Conservation (phyloP, 2,329 filamentous ascomycete genomes). For the Claviceps sp. region DNA sequence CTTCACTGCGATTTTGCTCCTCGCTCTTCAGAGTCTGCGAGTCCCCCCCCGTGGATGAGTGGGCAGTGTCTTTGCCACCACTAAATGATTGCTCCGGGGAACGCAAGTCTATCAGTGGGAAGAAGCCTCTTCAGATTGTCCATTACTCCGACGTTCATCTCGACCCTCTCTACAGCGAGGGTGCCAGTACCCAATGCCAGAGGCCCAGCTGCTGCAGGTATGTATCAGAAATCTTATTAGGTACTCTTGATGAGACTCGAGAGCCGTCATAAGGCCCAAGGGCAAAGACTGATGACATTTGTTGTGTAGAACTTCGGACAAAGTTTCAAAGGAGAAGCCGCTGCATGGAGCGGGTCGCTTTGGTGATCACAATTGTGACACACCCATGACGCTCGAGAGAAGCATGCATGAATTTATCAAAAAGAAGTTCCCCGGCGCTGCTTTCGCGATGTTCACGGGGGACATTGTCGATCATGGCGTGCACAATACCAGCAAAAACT, state of each 20-base stretch:
- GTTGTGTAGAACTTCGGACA: slow-evolving; percentile 31
- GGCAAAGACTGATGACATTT: background rate
- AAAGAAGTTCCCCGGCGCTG: slow-evolving; percentile 27
- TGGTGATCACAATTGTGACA: slow-evolving; percentile 39
- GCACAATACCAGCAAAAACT: slow-evolving; percentile 26
- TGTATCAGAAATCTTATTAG: too few relatives aligned
- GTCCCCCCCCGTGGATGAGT: slow-evolving; percentile 29
- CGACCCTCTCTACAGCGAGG: slow-evolving; percentile 38
- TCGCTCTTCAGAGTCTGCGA: slow-evolving; percentile 37
- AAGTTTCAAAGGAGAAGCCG: slow-evolving; percentile 30
- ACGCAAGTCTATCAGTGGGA: slow-evolving; percentile 24
- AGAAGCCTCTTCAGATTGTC: slow-evolving; percentile 35
- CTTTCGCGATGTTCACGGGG: slow-evolving; percentile 43
- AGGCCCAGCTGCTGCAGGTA: slow-evolving; percentile 45
- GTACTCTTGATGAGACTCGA: too few relatives aligned
- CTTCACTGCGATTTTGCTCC: slow-evolving; percentile 37
- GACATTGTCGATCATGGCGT: slow-evolving; percentile 40
- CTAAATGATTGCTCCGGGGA: slow-evolving; percentile 17
- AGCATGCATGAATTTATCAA: slow-evolving; percentile 42
- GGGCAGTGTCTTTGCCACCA: slow-evolving; percentile 29
- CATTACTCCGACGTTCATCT: slow-evolving; percentile 48
- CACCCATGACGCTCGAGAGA: slow-evolving; percentile 33
- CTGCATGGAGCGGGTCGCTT: slow-evolving; percentile 33
- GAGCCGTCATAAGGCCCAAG: background rate
- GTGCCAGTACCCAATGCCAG: slow-evolving; percentile 38